phyloP scores from a whole-genome alignment of 2,329 filamentous ascomycete species.

The Trichoderma polysporum region DNA sequence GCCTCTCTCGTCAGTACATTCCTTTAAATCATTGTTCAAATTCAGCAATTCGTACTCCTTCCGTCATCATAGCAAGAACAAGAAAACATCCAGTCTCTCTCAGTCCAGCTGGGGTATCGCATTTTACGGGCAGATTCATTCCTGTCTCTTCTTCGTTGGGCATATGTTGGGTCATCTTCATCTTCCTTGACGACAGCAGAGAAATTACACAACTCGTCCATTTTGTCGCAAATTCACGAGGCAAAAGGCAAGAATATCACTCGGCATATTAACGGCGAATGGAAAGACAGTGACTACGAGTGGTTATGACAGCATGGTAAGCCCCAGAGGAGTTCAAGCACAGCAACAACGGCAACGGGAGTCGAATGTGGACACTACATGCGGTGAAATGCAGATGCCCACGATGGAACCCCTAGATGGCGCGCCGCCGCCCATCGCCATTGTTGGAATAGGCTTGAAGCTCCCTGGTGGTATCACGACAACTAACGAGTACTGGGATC shows the following conservation, averaged over 20 bases:
- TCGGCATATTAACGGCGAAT: not conserved
- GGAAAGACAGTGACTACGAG: not conserved
- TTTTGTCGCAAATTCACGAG: not conserved
- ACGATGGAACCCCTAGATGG: not conserved
- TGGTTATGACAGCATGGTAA: not conserved
- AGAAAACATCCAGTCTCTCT: not conserved
- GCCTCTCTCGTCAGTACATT: not conserved
- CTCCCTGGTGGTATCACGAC: slow-evolving; percentile 33
- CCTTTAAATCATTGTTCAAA: not conserved
- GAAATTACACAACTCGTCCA: not conserved
- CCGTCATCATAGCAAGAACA: not conserved
- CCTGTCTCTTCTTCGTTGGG: not conserved
- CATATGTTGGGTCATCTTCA: not conserved
- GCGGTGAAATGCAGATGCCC: not conserved
- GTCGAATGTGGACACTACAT: not conserved
- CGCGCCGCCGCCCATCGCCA: slow-evolving; percentile 31
- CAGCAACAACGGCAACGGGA: not conserved
- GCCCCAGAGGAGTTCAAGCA: not conserved
- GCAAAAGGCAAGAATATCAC: not conserved
- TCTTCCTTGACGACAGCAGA: not conserved
- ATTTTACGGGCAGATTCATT: not conserved
- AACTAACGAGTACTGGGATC: slow-evolving; percentile 32
- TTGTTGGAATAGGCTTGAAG: slow-evolving; percentile 35
- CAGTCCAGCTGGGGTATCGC: too few species aligned
- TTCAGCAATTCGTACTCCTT: not conserved